Evolutionary conservation across 306 rosid species (phyloP).

Genomic region (Erythrophleum fordii): DNA sequence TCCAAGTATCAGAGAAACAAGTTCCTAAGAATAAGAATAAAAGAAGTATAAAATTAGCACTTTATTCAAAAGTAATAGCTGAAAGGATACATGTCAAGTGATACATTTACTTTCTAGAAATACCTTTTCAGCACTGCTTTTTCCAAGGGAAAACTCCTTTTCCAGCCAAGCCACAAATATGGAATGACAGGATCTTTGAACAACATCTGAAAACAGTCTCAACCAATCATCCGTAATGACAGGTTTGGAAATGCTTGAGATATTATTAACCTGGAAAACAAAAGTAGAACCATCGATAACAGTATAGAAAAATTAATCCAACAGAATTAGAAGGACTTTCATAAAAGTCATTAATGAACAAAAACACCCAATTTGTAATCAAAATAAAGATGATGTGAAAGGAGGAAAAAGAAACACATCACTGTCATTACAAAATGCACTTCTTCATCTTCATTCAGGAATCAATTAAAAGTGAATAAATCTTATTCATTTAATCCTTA

Average conservation of each 20-base stretch:
- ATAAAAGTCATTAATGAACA: not conserved
- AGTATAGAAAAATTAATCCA: conserved; percentile 2
- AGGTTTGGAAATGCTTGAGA: conserved; percentile 48
- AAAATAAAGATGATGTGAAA: not conserved
- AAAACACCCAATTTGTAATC: not conserved
- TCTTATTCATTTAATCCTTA: not conserved
- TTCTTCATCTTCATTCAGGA: not conserved
- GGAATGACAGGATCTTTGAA: conserved; percentile 62
- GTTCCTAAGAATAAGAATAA: conserved; percentile 52
- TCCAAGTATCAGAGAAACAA: conserved; percentile 62
- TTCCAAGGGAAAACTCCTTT: conserved; percentile 61
- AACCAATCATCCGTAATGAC: conserved; percentile 52
- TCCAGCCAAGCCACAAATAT: conserved; percentile 79
- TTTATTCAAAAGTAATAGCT: conserved; percentile 32
- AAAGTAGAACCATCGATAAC: conserved; percentile 11
- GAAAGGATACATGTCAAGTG: conserved; percentile 14
- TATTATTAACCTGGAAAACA: conserved; percentile 68
- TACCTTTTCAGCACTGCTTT: conserved; percentile 61
- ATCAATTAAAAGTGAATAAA: not conserved
- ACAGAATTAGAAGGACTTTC: not conserved
- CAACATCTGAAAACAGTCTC: conserved; percentile 59
- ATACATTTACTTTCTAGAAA: conserved; percentile 31
- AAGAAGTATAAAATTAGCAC: conserved; percentile 22
- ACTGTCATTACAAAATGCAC: not conserved
- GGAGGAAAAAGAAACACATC: not conserved